A percentile compares a stretch with the other conserved stretches of the same genome.
Evolutionary conservation across 2,329 filamentous ascomycete genomes (phyloP).

Genomic region (Knufia petricola): DNA sequence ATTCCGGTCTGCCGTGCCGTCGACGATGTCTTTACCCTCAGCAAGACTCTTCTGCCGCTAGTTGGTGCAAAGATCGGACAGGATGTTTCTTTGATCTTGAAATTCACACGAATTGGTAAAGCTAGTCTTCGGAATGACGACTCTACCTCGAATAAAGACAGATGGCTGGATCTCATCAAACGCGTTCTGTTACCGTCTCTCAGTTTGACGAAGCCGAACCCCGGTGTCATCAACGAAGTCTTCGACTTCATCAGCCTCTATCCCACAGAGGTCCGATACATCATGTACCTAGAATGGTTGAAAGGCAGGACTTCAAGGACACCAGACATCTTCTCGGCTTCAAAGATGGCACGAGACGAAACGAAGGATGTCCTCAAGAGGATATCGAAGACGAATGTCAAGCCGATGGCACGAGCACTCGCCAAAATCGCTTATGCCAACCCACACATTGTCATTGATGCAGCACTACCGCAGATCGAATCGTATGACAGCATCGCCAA

Average conservation of each 20-base stretch:
- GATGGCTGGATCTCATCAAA: constrained; percentile 79
- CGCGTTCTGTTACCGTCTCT: constrained; percentile 79
- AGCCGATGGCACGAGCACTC: constrained; percentile 74
- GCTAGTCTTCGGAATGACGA: constrained; percentile 61
- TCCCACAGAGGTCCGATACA: constrained; percentile 66
- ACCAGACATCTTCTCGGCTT: constrained; percentile 68
- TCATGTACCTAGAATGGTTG: constrained; percentile 90
- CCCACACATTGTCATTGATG: constrained; percentile 82
- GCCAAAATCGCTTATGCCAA: constrained; percentile 89
- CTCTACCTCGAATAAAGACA: constrained; percentile 58
- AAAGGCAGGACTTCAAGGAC: constrained; percentile 65
- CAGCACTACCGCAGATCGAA: constrained; percentile 83
- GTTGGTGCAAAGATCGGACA: constrained; percentile 84
- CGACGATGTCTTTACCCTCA: constrained; percentile 82
- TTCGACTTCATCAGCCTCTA: constrained; percentile 75
- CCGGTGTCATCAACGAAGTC: constrained; percentile 73
- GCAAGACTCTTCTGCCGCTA: constrained; percentile 71
- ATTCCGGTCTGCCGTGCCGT: constrained; percentile 82
- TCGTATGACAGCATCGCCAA: constrained; percentile 92
- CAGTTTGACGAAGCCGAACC: constrained; percentile 76
- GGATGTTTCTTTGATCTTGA: constrained; percentile 66
- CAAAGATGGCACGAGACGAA: constrained; percentile 65
- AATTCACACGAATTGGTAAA: constrained; percentile 74
- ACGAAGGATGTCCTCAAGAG: constrained; percentile 82
- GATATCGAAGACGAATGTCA: constrained; percentile 76